phyloP scores from a whole-genome alignment of 1,284 basidiomycete genomes.

The Pseudozyma flocculosa region DNA sequence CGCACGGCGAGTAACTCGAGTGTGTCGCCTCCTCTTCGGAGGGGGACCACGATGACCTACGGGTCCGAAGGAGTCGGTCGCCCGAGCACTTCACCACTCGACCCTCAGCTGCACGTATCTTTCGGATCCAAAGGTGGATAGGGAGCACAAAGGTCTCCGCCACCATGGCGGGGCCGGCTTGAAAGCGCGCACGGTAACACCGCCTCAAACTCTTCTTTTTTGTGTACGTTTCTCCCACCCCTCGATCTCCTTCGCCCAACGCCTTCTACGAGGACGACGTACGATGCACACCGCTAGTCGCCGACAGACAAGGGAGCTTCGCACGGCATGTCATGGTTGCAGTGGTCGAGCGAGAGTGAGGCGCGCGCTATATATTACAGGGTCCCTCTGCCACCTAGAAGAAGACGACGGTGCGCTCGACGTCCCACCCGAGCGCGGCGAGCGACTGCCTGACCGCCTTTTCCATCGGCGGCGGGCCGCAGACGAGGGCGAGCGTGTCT shows the following conservation, averaged over 20 bases:
- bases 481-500: slow-evolving; percentile 62
- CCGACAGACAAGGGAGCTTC: too few relatives aligned
- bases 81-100: slow-evolving; percentile 42
- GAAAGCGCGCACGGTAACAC: slow-evolving; percentile 39
- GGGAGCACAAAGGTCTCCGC: slow-evolving; percentile 25
- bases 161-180: slow-evolving; percentile 27
- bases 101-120: slow-evolving; percentile 47
- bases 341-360: too few relatives aligned
- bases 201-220: slow-evolving; percentile 39
- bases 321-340: too few relatives aligned
- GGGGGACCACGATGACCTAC: slow-evolving; percentile 13
- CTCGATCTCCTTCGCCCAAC: too few relatives aligned
- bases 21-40: slow-evolving; percentile 30
- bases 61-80: slow-evolving; percentile 44
- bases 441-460: slow-evolving; percentile 33
- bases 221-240: neutral
- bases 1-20: slow-evolving; percentile 40
- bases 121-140: slow-evolving; percentile 32
- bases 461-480: slow-evolving; percentile 64
- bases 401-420: slow-evolving; percentile 43
- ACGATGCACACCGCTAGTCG: too few relatives aligned
- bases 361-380: too few relatives aligned
- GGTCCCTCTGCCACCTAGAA: too few relatives aligned
- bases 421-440: slow-evolving; percentile 45
- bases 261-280: too few relatives aligned